Conservation (phyloP, 2,329 filamentous ascomycete species). For the Monosporascus sp. region DNA sequence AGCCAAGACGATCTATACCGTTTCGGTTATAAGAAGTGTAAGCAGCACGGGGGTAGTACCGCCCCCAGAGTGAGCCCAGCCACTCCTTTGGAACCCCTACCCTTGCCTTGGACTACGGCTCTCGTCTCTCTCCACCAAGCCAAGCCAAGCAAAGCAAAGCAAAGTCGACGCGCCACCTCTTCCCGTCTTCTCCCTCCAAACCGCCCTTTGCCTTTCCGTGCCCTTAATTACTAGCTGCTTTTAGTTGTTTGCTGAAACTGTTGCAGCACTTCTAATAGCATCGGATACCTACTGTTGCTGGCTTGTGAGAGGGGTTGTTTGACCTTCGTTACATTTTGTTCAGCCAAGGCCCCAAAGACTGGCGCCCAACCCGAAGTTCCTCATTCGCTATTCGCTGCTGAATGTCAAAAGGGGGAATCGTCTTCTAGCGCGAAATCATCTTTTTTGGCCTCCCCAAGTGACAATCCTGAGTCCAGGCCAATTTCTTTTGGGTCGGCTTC, state of each 20-base stretch:
- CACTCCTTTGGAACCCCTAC: background rate
- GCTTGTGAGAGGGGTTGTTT: background rate
- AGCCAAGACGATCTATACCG: background rate
- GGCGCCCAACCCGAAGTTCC: background rate
- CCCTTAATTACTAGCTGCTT: background rate
- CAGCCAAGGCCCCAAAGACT: background rate
- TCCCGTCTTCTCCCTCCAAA: slow-evolving; percentile 1
- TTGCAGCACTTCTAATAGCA: background rate
- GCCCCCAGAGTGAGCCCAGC: background rate
- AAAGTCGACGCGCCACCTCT: slow-evolving; percentile 6
- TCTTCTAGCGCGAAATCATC: background rate
- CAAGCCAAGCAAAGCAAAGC: slow-evolving; percentile 2
- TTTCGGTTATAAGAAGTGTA: background rate
- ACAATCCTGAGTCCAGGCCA: background rate
- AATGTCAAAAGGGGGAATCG: background rate
- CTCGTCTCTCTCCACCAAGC: background rate
- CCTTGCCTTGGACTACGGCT: background rate
- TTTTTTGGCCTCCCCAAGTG: background rate
- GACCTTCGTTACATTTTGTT: background rate
- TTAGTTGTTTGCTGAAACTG: background rate
- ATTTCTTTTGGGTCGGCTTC: background rate
- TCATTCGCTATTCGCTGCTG: background rate
- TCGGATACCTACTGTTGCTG: background rate
- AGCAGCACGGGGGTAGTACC: background rate
- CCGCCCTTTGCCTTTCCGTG: background rate